Base-by-base conservation (phyloP, 2,329 filamentous ascomycete species). In the Diaporthe humulicola region DNA sequence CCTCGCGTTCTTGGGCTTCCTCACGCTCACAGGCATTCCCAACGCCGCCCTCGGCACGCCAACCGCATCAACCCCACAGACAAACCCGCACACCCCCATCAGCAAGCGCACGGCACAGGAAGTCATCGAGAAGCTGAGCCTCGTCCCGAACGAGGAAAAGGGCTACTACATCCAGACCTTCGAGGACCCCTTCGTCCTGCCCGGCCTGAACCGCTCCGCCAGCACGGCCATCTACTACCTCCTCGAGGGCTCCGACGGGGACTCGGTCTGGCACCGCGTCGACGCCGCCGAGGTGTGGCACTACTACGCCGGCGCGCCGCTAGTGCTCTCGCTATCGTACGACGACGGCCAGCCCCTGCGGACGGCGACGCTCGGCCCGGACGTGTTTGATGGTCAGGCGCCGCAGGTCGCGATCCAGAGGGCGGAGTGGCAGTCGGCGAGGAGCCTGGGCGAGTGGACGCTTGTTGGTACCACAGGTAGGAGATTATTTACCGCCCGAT, bases 221-320 rank as follows among this genome's bases (percentile, higher is more conserved):
- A 88, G 86, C 80, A 89, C 88, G 1, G 84, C 83, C 66, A 90
- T 89, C 78, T 90, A 89, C 81, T 89, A 89, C 77, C 83, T 89
- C 0, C 85, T 90, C 7, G 85, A 89, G 71, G 85, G 86, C 45
- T 76, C 80, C 10, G 80, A 77, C 1, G 84, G 86, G 0, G 77
- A 83, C 25, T 90, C 88, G 5, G 79, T 84, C 74, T 90, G 87
- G 88, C 88, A 90, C 79, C 86, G 86, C 71, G 84, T 88, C 66
- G 86, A 88, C 73, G 85, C 85, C 3, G 85, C 81, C 50, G 87
- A 90, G 78, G 80, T 88, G 12, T 90, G 88, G 88, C 88, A 90
- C 77, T 85, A 87, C 81, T 89, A 89, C 69, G 88, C 86, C 12
- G 88, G 88, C 7, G 87, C 88, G 9, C 88, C 88, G 1, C 78